Evolutionary conservation across 495 filamentous ascomycete genomes (phyloP).

Genomic region (Podospora pseudocomata): DNA sequence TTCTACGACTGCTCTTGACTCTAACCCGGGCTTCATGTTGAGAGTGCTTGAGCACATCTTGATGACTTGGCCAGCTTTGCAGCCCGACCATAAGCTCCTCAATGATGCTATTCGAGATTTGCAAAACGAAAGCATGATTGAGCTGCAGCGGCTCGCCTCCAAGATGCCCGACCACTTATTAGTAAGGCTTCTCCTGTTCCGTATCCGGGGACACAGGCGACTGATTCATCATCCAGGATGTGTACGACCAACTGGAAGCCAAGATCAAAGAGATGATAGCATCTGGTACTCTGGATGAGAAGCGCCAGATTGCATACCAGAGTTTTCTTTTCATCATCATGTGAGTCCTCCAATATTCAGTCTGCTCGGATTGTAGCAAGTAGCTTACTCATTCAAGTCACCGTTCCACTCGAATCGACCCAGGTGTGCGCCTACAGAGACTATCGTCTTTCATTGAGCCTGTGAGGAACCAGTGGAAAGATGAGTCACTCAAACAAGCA

Average conservation of each 20-base stretch:
- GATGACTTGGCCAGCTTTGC: constrained; percentile 67
- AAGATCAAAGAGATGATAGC: constrained; percentile 79
- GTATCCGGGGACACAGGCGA: background rate
- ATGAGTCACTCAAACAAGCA: constrained; percentile 60
- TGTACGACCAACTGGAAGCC: constrained; percentile 80
- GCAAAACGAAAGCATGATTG: constrained; percentile 73
- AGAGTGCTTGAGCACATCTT: constrained; percentile 87
- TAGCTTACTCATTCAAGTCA: constrained; percentile 52
- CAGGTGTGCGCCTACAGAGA: constrained; percentile 56
- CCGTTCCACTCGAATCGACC: constrained; percentile 72
- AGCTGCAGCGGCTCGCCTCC: constrained; percentile 82
- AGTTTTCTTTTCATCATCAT: constrained; percentile 89
- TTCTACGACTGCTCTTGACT: constrained; percentile 75
- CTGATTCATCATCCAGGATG: constrained; percentile 44
- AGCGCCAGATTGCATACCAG: constrained; percentile 61
- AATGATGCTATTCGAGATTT: constrained; percentile 90
- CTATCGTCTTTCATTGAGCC: constrained; percentile 72
- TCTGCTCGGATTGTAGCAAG: background rate
- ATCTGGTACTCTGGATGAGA: constrained; percentile 69
- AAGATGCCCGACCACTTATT: constrained; percentile 87
- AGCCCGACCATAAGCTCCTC: constrained; percentile 65
- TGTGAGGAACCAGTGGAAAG: constrained; percentile 76
- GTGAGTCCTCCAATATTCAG: constrained; percentile 40
- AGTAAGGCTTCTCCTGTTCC: constrained; percentile 36
- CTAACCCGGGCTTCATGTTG: constrained; percentile 73